Base-by-base conservation (phyloP, 2,329 filamentous ascomycete genomes). In the Didymella exigua region DNA sequence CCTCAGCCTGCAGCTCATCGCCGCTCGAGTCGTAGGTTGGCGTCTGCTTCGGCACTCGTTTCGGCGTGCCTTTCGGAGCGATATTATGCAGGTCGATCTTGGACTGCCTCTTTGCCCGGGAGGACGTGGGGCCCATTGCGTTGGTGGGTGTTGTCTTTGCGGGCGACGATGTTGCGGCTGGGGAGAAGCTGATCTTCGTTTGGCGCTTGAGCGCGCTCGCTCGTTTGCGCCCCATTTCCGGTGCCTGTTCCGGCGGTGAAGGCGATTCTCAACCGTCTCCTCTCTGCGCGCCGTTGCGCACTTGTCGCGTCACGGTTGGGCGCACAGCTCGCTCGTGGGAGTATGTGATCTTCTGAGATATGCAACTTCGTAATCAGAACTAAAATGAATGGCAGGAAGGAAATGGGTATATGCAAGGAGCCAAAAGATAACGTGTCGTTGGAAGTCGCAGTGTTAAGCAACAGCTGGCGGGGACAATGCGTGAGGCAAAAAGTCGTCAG, bases 131-230 rank as follows among this genome's bases (percentile, higher is more conserved):
- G 24, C 74, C 70, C 18, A 62, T 56, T 14, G 36, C 50, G 30
- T 54, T 54, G 0, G 52, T 41, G 2, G 46, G 34, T 10, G 46
- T 46, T 23, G 73, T 55, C 5, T 71, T 63, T 16, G 70, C 71
- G 14, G 76, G 74, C 5, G 77, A 77, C 0, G 75, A 75, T 11
- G 77, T 74, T 7, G 75, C 67, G 4, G 77, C 54, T 4, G 77
- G 74, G 0, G 75, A 78, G 65, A 81, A 81, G 43, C 67, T 71
- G 18, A 81, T 66, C 23, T 76, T 76, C 7, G 74, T 73, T 57
- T 81, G 79, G 33, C 73, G 72, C 56, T 67, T 70, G 40, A 62
- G 66, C 18, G 61, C 56, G 40, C 58, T 59, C 29, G 56, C 24
- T 26, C 67, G 63, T 53, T 66, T 72, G 11, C 62, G 60, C 37